Conservation (phyloP, 2,329 filamentous ascomycete species). For the Microthyrium microscopicum region DNA sequence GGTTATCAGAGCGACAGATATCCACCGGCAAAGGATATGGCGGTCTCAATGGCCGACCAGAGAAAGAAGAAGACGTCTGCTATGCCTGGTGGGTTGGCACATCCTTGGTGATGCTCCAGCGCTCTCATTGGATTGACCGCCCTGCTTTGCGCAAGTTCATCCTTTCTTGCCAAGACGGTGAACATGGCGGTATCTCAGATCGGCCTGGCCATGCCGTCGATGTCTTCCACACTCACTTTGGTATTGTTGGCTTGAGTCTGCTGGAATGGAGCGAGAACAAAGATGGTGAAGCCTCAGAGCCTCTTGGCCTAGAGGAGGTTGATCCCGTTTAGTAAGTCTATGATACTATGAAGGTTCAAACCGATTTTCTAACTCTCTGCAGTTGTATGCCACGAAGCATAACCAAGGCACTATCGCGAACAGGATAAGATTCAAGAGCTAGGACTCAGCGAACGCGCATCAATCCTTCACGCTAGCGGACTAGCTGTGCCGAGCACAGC, state of each 20-base stretch:
- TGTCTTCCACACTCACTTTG: conserved; percentile 90
- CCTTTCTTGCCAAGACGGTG: conserved; percentile 59
- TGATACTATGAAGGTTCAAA: background rate
- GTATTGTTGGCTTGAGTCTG: conserved; percentile 72
- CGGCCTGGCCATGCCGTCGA: conserved; percentile 89
- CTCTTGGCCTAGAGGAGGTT: conserved; percentile 60
- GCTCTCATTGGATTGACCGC: conserved; percentile 84
- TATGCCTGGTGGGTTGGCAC: conserved; percentile 99
- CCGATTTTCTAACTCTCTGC: background rate
- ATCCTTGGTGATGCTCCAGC: conserved; percentile 75
- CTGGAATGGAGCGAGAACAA: conserved; percentile 50
- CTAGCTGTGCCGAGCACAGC: no score
- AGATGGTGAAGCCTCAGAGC: no score
- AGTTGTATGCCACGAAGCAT: conserved; percentile 21
- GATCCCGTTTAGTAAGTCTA: conserved; percentile 68
- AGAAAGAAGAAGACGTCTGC: conserved; percentile 92
- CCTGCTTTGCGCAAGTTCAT: conserved; percentile 69
- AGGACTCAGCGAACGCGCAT: no score
- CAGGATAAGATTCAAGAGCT: no score
- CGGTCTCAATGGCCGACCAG: conserved; percentile 82
- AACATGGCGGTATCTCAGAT: conserved; percentile 75
- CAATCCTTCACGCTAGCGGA: no score
- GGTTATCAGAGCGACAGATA: conserved; percentile 87
- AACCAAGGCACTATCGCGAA: no score
- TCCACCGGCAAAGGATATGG: conserved; percentile 40